Evolutionary conservation across 2,329 filamentous ascomycete species (phyloP), one percentile per base, ranked within the genome.

Genomic region (Fusarium nodosum): DNA sequence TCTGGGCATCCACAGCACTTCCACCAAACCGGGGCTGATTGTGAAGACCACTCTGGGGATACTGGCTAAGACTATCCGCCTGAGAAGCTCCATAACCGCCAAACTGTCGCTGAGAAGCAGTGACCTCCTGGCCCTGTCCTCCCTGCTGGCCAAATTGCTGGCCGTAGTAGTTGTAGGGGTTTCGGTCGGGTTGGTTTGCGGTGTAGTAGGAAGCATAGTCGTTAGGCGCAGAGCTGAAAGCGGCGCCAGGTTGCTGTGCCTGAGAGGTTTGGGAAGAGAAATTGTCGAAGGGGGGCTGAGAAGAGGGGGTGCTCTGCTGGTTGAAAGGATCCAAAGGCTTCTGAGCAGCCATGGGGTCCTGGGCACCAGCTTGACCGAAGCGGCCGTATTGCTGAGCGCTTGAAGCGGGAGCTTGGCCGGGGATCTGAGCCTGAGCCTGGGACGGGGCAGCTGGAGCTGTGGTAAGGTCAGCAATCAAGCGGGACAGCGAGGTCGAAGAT

Each of bases 151-250:
- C 82, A 76, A 87, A 88, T 50, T 87, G 85, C 69, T 88, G 85
- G 56, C 85, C 86, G 77, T 97, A 94, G 78, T 96, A 93, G 79
- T 93, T 91, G 83, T 96, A 97, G 1, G 89, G 86, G 76, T 90
- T 90, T 70, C 93, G 91, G 72, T 88, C 85, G 72, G 88, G 90
- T 71, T 85, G 89, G 69, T 93, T 93, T 36, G 91, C 87, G 5
- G 91, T 93, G 79, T 97, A 97, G 82, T 97, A 97, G 8, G 91
- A 90, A 22, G 92, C 91, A 80, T 93, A 97, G 71, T 97, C 93
- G 78, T 85, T 88, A 16, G 91, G 90, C 22, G 90, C 91, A 55
- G 92, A 92, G 73, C 90, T 93, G 80, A 91, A 91, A 33, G 87
- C 87, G 50, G 86, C 90, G 74, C 86, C 88, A 66, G 87, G 86